Evolutionary conservation across 1,139 yeast genomes (phyloP).

Genomic region (Hemisphaericaspora xylanilytica): DNA sequence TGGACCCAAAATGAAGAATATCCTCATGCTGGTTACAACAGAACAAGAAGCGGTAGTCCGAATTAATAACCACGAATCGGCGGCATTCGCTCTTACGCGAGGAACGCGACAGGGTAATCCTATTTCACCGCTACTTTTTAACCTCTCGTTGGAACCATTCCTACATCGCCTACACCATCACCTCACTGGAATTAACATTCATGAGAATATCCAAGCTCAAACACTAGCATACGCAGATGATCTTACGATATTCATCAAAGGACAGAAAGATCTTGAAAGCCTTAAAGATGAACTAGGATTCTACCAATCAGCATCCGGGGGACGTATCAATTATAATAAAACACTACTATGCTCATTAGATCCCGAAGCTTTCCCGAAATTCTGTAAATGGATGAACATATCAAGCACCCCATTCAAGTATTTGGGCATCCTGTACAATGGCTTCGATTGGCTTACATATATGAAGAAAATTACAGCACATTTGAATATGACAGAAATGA

Average conservation of each 20-base stretch:
- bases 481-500: neutral
- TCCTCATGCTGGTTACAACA: neutral
- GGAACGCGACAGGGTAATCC: conserved; percentile 2
- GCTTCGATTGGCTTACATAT: neutral
- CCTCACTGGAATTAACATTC: neutral
- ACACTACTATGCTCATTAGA: neutral
- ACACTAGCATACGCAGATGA: neutral
- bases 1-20: neutral
- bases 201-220: neutral
- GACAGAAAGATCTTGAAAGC: neutral
- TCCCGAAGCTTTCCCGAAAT: neutral
- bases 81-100: neutral
- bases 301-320: neutral
- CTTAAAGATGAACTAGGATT: neutral
- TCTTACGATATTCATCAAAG: neutral
- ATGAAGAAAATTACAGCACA: neutral
- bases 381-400: neutral
- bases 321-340: neutral
- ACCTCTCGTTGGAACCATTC: conserved; percentile 3
- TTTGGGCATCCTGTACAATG: neutral
- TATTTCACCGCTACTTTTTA: neutral
- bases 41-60: neutral
- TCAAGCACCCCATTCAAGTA: neutral
- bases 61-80: neutral
- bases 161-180: neutral